phyloP scores from a whole-genome alignment of 2,329 filamentous ascomycete species.

The Apiospora rasikravindrae region DNA sequence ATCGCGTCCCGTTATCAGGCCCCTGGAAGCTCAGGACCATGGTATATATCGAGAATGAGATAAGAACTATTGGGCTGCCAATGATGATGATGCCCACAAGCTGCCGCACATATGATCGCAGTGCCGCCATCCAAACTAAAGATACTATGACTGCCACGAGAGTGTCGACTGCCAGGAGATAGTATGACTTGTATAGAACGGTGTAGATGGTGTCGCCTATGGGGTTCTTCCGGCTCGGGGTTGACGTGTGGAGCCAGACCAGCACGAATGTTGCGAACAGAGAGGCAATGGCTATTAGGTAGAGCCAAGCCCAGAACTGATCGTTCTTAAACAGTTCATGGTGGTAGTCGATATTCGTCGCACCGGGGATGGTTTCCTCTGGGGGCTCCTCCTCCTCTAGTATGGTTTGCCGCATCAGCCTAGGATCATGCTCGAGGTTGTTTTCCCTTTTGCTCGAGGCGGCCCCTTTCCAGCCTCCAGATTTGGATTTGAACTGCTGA shows the following conservation, averaged over 20 bases:
- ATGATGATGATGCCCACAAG: conserved; percentile 81
- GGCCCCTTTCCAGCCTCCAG: conserved; percentile 44
- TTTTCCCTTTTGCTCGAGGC: conserved; percentile 46
- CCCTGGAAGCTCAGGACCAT: conserved; percentile 89
- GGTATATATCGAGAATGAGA: conserved; percentile 90
- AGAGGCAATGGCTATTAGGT: conserved; percentile 81
- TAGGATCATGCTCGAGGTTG: conserved; percentile 55
- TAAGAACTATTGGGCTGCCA: conserved; percentile 82
- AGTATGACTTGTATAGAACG: conserved; percentile 82
- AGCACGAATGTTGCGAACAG: conserved; percentile 89
- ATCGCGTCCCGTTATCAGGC: conserved; percentile 70
- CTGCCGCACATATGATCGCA: conserved; percentile 87
- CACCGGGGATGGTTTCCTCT: conserved; percentile 44
- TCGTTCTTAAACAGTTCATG: conserved; percentile 82
- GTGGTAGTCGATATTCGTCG: conserved; percentile 61
- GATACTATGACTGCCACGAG: conserved; percentile 88
- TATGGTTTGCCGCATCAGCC: conserved; percentile 46
- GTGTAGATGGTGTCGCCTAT: conserved; percentile 95
- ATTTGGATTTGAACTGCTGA: conserved; percentile 58
- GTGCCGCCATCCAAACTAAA: conserved; percentile 84
- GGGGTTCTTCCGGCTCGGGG: conserved; percentile 69
- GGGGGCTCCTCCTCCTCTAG: conserved; percentile 43
- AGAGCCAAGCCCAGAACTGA: conserved; percentile 89
- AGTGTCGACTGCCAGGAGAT: conserved; percentile 89
- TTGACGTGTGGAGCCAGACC: conserved; percentile 85